Base-by-base conservation (phyloP, 495 filamentous ascomycete species). In the Aspergillus haitiensis region DNA sequence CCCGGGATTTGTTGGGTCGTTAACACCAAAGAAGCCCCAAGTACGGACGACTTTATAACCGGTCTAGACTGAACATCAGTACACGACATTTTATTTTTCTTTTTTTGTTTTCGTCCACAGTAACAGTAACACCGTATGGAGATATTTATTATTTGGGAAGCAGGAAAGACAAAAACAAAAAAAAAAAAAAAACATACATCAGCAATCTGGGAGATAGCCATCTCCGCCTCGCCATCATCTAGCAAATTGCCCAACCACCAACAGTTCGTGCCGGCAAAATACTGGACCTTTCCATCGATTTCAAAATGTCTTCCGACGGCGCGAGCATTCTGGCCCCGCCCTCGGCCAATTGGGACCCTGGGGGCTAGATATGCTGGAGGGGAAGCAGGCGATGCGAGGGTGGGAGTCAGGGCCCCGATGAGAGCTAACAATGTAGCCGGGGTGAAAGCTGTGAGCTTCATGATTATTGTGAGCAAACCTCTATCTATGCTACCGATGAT, bases 221-320 rank as follows among this genome's bases (percentile, higher is more conserved):
- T 69, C 58, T 88, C 83, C 10, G 88, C 81, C 65, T 89, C 86
- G 11, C 67, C 70, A 59, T 82, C 76, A 64, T 82, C 83, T 15
- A 75, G 80, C 18, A 89, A 78, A 73, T 89, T 89, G 21, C 79
- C 74, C 56, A 90, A 80, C 87, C 86, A 92, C 76, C 90, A 91
- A 52, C 82, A 73, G 69, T 92, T 91, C 5, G 84, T 86, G n/a
- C 88, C 88, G 1, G 85, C 82, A 64, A 79, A 88, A 70, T 86
- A 84, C 52, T 77, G 75, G 8, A 80, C 84, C 59, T 81, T 66
- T 9, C 84, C 85, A 66, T 87, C 83, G 62, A 89, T 84, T 45
- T 74, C 77, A 72, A 89, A 87, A 40, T 83, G 78, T 6, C 72
- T 71, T 0, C 79, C 85, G 6, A 79, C 68, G 0, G 78, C n/a